Percentiles rank a stretch among this genome's conserved stretches.
phyloP scores from a whole-genome alignment of 805 yeast species.

The Saturnispora quitensis region DNA sequence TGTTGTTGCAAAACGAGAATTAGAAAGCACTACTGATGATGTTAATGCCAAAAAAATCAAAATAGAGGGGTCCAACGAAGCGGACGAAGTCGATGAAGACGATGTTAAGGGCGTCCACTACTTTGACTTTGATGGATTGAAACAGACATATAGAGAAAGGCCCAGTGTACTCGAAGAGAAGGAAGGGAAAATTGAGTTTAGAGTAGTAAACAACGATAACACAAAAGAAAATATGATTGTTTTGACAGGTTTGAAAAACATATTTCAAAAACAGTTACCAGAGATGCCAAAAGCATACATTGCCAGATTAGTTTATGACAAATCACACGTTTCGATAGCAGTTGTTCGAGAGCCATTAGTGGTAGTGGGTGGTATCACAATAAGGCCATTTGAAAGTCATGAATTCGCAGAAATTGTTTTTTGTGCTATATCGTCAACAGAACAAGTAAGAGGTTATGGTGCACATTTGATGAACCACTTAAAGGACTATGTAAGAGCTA shows the following conservation, averaged over 20 bases:
- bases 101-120: slow-evolving; percentile 35
- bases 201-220: slow-evolving; percentile 95
- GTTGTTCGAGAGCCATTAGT: slow-evolving; percentile 88
- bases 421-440: slow-evolving; percentile 95
- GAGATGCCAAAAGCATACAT: slow-evolving; percentile 98
- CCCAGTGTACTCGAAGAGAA: slow-evolving; percentile 92
- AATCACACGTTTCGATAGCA: slow-evolving; percentile 93
- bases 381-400: slow-evolving; percentile 83
- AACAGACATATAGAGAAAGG: slow-evolving; percentile 79
- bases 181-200: slow-evolving; percentile 86
- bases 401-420: slow-evolving; percentile 97
- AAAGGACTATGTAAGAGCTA: slow-evolving; percentile 87
- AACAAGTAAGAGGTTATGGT: slow-evolving; percentile 97
- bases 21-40: slow-evolving; percentile 15
- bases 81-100: slow-evolving; percentile 29
- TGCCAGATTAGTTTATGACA: slow-evolving; percentile 86
- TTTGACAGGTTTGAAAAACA: slow-evolving; percentile 88
- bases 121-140: slow-evolving; percentile 66
- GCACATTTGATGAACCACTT: slow-evolving; percentile 98
- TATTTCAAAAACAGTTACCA: slow-evolving; percentile 94
- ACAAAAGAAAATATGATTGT: slow-evolving; percentile 81
- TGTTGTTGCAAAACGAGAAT: slow-evolving; percentile 11
- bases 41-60: slow-evolving; percentile 13
- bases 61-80: slow-evolving; percentile 19
- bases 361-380: slow-evolving; percentile 97